Evolutionary conservation across 192 early-diverging fungal species (phyloP).

Genomic region (Gigaspora rosea): DNA sequence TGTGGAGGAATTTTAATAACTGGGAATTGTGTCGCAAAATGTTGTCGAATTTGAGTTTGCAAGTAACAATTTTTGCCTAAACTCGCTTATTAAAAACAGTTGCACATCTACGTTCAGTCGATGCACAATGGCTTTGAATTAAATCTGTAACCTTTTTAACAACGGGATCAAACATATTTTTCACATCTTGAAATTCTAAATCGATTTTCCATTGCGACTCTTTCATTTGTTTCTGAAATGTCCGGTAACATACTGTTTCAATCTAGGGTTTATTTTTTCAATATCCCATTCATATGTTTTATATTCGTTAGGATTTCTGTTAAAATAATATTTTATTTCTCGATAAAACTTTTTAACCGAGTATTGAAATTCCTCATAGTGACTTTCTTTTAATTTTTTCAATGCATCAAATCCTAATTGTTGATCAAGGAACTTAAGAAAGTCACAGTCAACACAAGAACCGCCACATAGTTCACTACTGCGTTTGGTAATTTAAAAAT

Average conservation of each 20-base stretch:
- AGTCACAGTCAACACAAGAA: slow-evolving; percentile 44
- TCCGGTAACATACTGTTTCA: not conserved
- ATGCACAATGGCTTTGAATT: slow-evolving; percentile 39
- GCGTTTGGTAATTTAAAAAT: slow-evolving; percentile 31
- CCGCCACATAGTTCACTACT: slow-evolving; percentile 42
- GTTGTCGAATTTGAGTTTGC: slow-evolving; percentile 37
- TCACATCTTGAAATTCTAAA: slow-evolving; percentile 43
- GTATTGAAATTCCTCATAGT: slow-evolving; percentile 7
- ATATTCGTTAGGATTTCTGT: not conserved
- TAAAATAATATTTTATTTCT: not conserved
- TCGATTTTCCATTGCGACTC: slow-evolving; percentile 45
- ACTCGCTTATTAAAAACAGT: slow-evolving; percentile 45
- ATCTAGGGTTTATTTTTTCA: not conserved
- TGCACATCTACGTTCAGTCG: slow-evolving; percentile 29
- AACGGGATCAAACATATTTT: slow-evolving; percentile 40
- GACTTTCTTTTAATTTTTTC: slow-evolving; percentile 35
- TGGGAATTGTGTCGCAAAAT: slow-evolving; percentile 36
- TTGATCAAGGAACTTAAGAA: slow-evolving; percentile 47
- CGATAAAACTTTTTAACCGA: not conserved
- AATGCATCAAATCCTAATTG: slow-evolving; percentile 42
- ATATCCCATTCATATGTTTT: not conserved
- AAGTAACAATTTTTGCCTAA: slow-evolving; percentile 42
- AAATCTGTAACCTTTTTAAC: slow-evolving; percentile 36
- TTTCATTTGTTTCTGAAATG: slow-evolving; percentile 36
- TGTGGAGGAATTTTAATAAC: slow-evolving; percentile 33